Base-by-base conservation (phyloP, 768 basidiomycete genomes). In the Nidularia sp. region DNA sequence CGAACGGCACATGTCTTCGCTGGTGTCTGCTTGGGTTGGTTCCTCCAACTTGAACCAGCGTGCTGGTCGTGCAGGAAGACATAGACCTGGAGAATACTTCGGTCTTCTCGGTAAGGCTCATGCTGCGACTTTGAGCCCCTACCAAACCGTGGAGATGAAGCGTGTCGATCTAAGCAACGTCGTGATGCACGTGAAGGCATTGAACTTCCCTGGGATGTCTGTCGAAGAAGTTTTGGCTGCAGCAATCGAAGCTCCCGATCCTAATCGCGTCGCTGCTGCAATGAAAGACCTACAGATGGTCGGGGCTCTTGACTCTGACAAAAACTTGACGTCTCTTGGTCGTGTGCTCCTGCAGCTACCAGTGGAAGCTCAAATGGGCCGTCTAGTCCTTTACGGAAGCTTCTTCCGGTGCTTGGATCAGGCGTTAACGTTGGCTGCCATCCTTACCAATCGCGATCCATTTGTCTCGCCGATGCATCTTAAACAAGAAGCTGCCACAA, bases 121-220 rank as follows among this genome's bases (percentile, higher is more conserved):
- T 49, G 80, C 85, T 2, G 70, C 71, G 12, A 68, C 72, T 8
- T 75, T 98, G 45, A 76, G 83, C 48, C 79, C 89, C 29, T 86
- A 96, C 62, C 93, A 94, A 66, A 85, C 85, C 1, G 95, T 97
- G 35, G 95, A 97, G 73, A 98, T 98, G 93, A 92, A 92, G 64
- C 80, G 93, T 34, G 83, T 87, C 9, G 93, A 94, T 66, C 66
- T 96, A 58, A 90, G 84, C 60, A 93, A 93, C 62, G 87, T 95
- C 45, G 92, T 96, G 12, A 98, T 98, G 94, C 94, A 94, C 64
- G 83, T 98, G 66, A 97, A 96, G 62, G 93, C 93, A 6, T 78
- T 97, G 34, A 85, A 92, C 64, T 88, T 97, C 64, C 90, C 91
- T 5, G 84, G 81, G 43, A 84, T 93, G 84, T 70, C 82, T 31